A percentile compares a stretch with the other conserved stretches of the same genome.
These are phyloP conservation scores for Venturia asperata DNA, from an alignment of 2,329 filamentous ascomycete species.

Conservation along the genomic window DNA sequence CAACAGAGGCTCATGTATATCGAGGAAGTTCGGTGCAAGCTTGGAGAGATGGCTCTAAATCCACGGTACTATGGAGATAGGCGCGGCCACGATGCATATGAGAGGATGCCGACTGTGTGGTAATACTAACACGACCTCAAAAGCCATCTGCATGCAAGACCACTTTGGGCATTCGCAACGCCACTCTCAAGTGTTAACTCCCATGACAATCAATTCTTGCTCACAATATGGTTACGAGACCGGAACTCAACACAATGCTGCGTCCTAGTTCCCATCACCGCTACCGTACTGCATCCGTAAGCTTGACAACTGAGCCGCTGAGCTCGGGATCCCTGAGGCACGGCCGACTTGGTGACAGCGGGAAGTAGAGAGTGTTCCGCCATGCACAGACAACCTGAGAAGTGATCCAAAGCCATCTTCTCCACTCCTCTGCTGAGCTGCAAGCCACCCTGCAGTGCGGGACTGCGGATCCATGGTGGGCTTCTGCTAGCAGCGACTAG, in stretches of 20 bases:
- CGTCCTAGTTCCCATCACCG: neutral
- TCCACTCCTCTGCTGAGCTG: neutral
- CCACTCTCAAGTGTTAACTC: neutral
- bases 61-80: neutral
- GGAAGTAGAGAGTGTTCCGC: neutral
- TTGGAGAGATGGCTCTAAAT: neutral
- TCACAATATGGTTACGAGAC: neutral
- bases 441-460: constrained; percentile 1
- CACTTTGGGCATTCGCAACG: neutral
- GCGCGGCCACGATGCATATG: constrained; percentile 7
- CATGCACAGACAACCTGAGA: neutral
- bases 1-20: neutral
- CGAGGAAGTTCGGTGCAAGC: neutral
- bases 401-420: neutral
- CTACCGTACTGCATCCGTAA: neutral
- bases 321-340: neutral
- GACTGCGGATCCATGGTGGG: constrained; percentile 2
- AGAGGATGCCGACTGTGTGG: neutral
- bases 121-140: neutral
- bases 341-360: constrained; percentile 3
- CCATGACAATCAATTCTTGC: neutral
- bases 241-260: neutral
- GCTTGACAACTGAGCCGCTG: too few species aligned
- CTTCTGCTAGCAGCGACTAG: constrained; percentile 4
- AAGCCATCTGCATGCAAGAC: neutral